phyloP scores from a whole-genome alignment of 116 monocot species.

The Zostera marina region DNA sequence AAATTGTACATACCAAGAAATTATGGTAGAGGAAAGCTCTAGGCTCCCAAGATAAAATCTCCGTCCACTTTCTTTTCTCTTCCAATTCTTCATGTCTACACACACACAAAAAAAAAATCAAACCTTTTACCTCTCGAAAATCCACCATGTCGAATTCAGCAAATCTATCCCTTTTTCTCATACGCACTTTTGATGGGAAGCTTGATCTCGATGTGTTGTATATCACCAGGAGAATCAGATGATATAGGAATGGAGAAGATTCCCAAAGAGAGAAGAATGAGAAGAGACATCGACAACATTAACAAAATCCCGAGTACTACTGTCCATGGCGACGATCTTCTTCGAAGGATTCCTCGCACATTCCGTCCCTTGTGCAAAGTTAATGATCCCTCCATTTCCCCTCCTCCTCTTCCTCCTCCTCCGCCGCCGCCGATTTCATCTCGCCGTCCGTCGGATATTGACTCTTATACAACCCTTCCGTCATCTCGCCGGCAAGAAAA shows the following conservation, averaged over 20 bases:
- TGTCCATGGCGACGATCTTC: slow-evolving; percentile 14
- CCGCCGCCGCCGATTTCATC: slow-evolving; percentile 6
- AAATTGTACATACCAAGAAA: slow-evolving; percentile 27
- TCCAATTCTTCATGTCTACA: slow-evolving; percentile 7
- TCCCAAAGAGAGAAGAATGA: slow-evolving; percentile 22
- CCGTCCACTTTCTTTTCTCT: slow-evolving; percentile 39
- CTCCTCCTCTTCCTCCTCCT: too few species aligned
- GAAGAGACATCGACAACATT: slow-evolving; percentile 14
- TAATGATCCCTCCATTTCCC: not conserved
- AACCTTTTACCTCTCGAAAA: not conserved
- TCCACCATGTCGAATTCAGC: not conserved
- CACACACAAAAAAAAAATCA: not conserved
- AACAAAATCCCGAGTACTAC: slow-evolving; percentile 16
- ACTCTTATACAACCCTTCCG: too few species aligned
- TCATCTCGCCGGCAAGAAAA: too few species aligned
- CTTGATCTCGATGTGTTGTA: not conserved
- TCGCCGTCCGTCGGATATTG: slow-evolving; percentile 12
- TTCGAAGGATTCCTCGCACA: slow-evolving; percentile 8
- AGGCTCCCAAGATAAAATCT: slow-evolving; percentile 66
- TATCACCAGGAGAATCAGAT: slow-evolving; percentile 1
- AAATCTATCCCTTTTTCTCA: not conserved
- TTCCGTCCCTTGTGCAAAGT: slow-evolving; percentile 6
- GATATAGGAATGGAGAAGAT: slow-evolving; percentile 19
- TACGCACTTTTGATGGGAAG: not conserved
- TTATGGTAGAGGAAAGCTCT: slow-evolving; percentile 64